Conservation (phyloP, 2,329 filamentous ascomycete genomes). For the Aureobasidium lini region DNA sequence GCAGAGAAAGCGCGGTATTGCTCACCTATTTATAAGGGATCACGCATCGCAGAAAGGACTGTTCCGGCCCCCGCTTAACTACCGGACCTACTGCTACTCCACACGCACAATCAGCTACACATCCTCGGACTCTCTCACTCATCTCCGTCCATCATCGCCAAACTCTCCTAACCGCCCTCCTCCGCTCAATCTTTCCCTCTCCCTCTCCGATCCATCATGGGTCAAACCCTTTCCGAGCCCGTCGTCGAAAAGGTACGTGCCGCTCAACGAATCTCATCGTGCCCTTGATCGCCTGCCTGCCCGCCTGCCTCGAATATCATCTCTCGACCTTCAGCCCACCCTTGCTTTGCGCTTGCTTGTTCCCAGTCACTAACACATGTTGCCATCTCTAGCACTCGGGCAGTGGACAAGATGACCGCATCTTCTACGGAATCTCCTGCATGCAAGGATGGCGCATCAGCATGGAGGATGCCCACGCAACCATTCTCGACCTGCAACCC, state of each 20-base stretch:
- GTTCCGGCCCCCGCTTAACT: slow-evolving; percentile 4
- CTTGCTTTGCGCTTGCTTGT: neutral
- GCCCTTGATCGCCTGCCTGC: neutral
- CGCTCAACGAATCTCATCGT: slow-evolving; percentile 13
- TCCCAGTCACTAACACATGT: slow-evolving; percentile 1
- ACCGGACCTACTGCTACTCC: neutral
- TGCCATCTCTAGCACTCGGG: slow-evolving; percentile 63
- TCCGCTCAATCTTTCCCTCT: neutral
- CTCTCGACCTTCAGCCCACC: neutral
- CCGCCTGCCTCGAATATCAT: neutral
- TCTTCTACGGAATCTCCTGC: slow-evolving; percentile 88
- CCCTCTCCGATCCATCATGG: slow-evolving; percentile 55
- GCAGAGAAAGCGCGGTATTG: neutral
- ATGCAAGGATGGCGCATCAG: slow-evolving; percentile 99
- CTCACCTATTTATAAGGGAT: neutral
- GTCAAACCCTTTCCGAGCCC: slow-evolving; percentile 98
- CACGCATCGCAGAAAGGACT: neutral
- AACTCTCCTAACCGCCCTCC: neutral
- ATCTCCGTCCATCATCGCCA: neutral
- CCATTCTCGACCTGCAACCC: slow-evolving; percentile 77
- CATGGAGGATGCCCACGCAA: slow-evolving; percentile 96
- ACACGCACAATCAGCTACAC: slow-evolving; percentile 3
- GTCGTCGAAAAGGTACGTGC: slow-evolving; percentile 92
- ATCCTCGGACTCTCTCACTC: slow-evolving; percentile 1
- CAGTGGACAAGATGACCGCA: slow-evolving; percentile 83